phyloP scores from a whole-genome alignment of 2,329 filamentous ascomycete species.

The Leptographium radiaticola region DNA sequence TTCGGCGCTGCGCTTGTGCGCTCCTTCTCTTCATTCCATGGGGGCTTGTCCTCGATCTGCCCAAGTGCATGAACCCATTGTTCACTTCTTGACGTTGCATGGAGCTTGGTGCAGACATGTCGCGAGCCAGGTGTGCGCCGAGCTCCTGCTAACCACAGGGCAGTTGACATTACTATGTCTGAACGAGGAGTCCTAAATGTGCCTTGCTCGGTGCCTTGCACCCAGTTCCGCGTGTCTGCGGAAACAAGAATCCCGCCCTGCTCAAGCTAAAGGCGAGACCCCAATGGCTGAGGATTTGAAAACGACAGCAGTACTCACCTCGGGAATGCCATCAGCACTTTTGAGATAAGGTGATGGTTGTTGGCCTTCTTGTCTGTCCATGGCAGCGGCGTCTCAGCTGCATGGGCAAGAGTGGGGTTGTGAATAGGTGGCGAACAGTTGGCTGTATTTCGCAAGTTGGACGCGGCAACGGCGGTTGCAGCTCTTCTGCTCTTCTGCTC shows the following conservation, averaged over 20 bases:
- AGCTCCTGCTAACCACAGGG: no score
- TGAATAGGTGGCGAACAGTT: background rate
- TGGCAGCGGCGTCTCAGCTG: background rate
- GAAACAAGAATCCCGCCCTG: background rate
- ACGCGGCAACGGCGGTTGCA: no score
- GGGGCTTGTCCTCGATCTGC: no score
- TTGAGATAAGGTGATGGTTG: background rate
- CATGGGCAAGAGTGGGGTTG: background rate
- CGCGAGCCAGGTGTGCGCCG: no score
- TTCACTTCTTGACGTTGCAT: no score
- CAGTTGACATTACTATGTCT: no score
- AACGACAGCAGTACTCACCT: constrained; percentile 1
- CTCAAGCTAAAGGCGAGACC: no score
- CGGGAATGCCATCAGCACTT: background rate
- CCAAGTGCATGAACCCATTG: no score
- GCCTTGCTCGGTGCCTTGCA: background rate
- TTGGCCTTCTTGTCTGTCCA: constrained; percentile 1
- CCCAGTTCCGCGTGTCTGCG: background rate
- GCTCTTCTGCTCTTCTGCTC: background rate
- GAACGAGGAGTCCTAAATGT: no score
- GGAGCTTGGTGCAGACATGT: no score
- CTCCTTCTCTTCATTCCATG: background rate
- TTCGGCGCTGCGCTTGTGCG: background rate
- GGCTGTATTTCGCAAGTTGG: background rate
- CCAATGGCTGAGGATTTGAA: background rate